These are phyloP conservation scores for Mercurialis annua DNA, from an alignment of 345 rosid species.

Conservation along the genomic window DNA sequence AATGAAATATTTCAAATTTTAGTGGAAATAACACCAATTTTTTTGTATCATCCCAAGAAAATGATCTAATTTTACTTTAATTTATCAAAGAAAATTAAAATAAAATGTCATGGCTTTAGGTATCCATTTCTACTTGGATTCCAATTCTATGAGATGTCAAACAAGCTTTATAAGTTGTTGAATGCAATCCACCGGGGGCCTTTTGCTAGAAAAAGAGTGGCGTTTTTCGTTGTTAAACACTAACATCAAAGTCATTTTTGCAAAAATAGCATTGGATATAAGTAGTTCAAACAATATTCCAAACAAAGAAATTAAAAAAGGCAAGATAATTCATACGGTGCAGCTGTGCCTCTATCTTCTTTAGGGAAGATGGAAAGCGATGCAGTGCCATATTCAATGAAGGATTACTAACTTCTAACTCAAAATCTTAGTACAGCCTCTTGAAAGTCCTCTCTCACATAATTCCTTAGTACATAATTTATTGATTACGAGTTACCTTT, in stretches of 20 bases:
- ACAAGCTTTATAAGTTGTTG: too few relatives aligned
- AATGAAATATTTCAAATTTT: too few relatives aligned
- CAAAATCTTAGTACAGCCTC: not conserved
- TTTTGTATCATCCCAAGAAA: too few relatives aligned
- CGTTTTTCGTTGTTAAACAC: not conserved
- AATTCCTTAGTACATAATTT: not conserved
- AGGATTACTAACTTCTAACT: not conserved
- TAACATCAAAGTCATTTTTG: not conserved
- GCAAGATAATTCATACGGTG: conserved; percentile 1
- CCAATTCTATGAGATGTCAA: too few relatives aligned
- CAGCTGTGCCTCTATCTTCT: not conserved
- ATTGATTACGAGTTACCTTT: not conserved
- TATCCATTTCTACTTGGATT: too few relatives aligned
- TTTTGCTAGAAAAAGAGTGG: too few relatives aligned
- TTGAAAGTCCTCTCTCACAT: not conserved
- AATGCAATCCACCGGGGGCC: too few relatives aligned
- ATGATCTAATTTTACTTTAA: too few relatives aligned
- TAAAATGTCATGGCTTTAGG: too few relatives aligned
- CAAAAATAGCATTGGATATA: not conserved
- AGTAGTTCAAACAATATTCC: not conserved
- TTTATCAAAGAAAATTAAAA: too few relatives aligned
- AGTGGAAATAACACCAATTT: too few relatives aligned
- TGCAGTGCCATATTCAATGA: not conserved
- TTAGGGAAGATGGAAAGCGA: not conserved
- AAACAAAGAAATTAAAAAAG: not conserved